Percentiles rank a stretch among this genome's conserved stretches.
Evolutionary conservation across 2,329 filamentous ascomycete species (phyloP).

Genomic region (Botrytis pseudocinerea): DNA sequence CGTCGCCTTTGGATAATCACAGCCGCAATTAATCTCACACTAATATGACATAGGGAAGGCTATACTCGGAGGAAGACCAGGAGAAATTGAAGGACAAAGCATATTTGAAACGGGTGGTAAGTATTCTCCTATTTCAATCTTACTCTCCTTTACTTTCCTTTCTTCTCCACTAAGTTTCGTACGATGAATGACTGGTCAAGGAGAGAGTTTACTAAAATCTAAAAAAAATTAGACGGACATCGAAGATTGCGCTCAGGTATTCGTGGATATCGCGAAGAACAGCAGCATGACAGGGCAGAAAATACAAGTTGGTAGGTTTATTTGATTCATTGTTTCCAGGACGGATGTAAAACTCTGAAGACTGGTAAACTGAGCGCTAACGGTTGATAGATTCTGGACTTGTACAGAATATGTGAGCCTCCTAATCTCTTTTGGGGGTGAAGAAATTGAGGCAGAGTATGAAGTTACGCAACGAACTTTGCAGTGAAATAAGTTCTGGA

Average conservation of each 20-base stretch:
- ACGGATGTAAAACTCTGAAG: neutral
- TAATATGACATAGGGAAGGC: conserved; percentile 45
- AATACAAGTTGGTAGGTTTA: conserved; percentile 39
- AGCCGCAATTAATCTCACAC: neutral
- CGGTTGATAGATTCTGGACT: conserved; percentile 14
- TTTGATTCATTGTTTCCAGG: neutral
- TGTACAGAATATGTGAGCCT: conserved; percentile 12
- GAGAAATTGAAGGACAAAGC: conserved; percentile 50
- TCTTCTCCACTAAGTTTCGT: no score
- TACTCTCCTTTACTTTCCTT: neutral
- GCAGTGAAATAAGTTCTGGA: neutral
- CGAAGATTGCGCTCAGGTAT: conserved; percentile 57
- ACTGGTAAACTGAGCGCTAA: neutral
- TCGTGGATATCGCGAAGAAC: conserved; percentile 55
- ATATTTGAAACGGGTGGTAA: conserved; percentile 56
- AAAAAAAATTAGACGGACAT: conserved; percentile 46
- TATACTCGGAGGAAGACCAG: conserved; percentile 55
- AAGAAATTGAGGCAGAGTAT: neutral
- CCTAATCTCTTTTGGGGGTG: neutral
- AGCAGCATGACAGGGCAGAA: conserved; percentile 41
- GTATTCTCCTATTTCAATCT: conserved; percentile 27
- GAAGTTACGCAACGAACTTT: neutral
- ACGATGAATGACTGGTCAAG: neutral
- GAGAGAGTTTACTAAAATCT: neutral
- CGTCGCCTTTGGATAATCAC: neutral